Conservation (phyloP, 495 filamentous ascomycete genomes). For the Pyrenopolyporus hunteri region DNA sequence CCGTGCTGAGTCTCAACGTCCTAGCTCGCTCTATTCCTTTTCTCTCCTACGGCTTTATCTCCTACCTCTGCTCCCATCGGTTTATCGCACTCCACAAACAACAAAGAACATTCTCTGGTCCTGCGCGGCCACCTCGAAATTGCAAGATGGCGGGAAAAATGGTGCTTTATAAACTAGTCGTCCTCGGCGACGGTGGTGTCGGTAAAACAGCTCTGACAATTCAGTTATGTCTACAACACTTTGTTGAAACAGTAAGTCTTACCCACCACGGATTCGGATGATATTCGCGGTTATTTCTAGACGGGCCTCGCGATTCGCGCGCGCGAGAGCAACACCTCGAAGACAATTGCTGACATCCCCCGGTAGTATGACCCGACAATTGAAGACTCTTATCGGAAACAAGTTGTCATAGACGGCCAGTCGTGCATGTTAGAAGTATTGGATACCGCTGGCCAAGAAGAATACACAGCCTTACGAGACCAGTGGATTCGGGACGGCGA, state of each 20-base stretch:
- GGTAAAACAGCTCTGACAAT: conserved; percentile 98
- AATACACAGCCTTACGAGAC: conserved; percentile 95
- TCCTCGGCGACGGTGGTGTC: conserved; percentile 78
- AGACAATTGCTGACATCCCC: conserved; percentile 33
- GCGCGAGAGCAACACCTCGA: neutral
- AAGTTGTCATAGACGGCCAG: conserved; percentile 95
- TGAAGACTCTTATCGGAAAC: conserved; percentile 97
- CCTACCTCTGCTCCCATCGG: conserved; percentile 3
- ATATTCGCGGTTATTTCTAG: neutral
- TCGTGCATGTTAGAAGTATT: conserved; percentile 98
- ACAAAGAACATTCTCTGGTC: conserved; percentile 15
- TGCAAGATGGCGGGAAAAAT: conserved; percentile 72
- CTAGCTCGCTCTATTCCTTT: neutral
- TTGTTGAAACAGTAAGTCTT: conserved; percentile 61
- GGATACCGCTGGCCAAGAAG: conserved; percentile 98
- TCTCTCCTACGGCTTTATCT: conserved; percentile 15
- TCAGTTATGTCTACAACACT: conserved; percentile 76
- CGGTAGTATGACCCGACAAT: conserved; percentile 89
- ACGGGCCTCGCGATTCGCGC: neutral
- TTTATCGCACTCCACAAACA: neutral
- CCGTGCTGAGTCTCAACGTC: conserved; percentile 30
- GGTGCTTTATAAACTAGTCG: conserved; percentile 98
- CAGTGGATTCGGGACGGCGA: conserved; percentile 99
- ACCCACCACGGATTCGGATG: neutral
- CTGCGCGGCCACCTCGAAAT: conserved; percentile 23